Evolutionary conservation across 2,329 filamentous ascomycete genomes (phyloP).

Genomic region (Erysiphe neolycopersici): DNA sequence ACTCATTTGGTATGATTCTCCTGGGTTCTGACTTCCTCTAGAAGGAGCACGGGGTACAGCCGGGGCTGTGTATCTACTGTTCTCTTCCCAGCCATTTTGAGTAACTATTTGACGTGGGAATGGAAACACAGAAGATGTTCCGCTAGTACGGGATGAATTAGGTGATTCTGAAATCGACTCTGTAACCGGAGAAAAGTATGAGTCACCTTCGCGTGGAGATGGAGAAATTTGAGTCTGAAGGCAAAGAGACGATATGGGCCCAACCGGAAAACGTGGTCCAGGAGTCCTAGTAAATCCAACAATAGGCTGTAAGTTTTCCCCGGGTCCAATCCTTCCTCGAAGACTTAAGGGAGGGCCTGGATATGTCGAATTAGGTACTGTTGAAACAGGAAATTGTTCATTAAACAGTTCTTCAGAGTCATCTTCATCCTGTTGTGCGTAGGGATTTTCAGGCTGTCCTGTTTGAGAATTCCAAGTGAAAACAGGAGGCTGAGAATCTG

Average conservation of each 20-base stretch:
- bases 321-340: conserved; percentile 49
- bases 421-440: conserved; percentile 36
- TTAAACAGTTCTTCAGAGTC: conserved; percentile 28
- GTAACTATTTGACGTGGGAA: conserved; percentile 54
- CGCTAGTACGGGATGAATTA: conserved; percentile 47
- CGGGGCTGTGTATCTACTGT: conserved; percentile 69
- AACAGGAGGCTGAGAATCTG: conserved; percentile 23
- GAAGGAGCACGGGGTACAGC: conserved; percentile 62
- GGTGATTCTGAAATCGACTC: conserved; percentile 48
- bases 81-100: conserved; percentile 39
- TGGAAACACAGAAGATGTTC: conserved; percentile 49
- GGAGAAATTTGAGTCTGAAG: conserved; percentile 31
- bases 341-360: conserved; percentile 28
- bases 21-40: conserved; percentile 40
- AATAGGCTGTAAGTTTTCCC: conserved; percentile 35
- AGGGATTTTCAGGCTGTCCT: conserved; percentile 52
- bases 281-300: conserved; percentile 30
- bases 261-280: conserved; percentile 40
- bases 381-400: conserved; percentile 8
- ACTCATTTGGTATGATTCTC: conserved; percentile 32
- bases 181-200: conserved; percentile 70
- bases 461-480: conserved; percentile 51
- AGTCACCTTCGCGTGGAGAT: conserved; percentile 23
- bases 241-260: conserved; percentile 24
- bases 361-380: conserved; percentile 15